Evolutionary conservation across 2,329 filamentous ascomycete species (phyloP), one percentile per base, ranked within the genome.

Genomic region (Cordyceps fumosorosea): DNA sequence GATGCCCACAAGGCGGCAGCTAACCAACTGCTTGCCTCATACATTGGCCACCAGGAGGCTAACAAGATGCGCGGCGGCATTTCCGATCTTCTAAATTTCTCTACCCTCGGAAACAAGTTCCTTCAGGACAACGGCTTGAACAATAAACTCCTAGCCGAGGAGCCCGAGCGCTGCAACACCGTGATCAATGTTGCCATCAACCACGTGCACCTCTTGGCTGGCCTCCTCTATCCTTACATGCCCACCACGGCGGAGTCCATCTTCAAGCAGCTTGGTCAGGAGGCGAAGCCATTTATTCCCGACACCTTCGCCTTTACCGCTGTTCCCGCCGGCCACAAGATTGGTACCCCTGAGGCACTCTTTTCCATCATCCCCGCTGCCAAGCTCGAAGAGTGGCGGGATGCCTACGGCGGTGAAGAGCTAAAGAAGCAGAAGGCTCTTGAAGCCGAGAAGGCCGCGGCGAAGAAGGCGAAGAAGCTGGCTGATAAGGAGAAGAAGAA

Each of bases 341-440:
- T 97, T 66, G 90, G 91, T 67, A 88, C 89, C 71, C 86, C 92
- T 0, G 84, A 85, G 66, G 88, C 91, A 48, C 81, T 96, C 37
- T 96, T 96, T 77, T 84, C 84, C n/a, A 84, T 83, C 60, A 96
- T 96, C 70, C 89, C 92, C 66, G 81, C 88, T 11, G 87, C 90
- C 74, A 93, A 93, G 78, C 86, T 89, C 53, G 85, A 89, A 57
- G 89, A 93, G 73, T 96, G 92, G 92, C 86, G 89, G 63, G 84
- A 89, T 65, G 82, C 84, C 67, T 96, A 88, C 67, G 86, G 90
- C 65, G 80, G 81, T n/a, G 79, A 81, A 69, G 79, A 81, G 69
- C 79, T 86, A 47, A 88, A 88, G 70, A 89, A 89, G 69, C 87
- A 89, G 67, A 89, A 89, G 70, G 87, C 84, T 50, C 78, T 81